These are phyloP conservation scores for Colletotrichum sp. DNA, from an alignment of 2,329 filamentous ascomycete species.

Conservation along the genomic window DNA sequence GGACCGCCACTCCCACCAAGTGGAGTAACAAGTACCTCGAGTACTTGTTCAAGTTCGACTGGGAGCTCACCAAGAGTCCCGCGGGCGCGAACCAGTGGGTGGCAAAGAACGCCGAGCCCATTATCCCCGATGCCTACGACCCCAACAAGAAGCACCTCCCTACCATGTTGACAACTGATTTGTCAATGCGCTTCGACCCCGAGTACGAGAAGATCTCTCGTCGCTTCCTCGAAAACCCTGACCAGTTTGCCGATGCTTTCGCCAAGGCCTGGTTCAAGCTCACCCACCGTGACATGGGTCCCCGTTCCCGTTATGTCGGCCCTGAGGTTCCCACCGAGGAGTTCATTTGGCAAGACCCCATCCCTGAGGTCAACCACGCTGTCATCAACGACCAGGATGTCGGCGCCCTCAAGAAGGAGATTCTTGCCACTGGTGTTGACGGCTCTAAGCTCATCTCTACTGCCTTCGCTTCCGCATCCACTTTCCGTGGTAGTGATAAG, in stretches of 20 bases:
- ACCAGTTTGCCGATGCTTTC: slow-evolving; percentile 73
- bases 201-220: slow-evolving; percentile 79
- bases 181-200: slow-evolving; percentile 74
- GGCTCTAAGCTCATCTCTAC: slow-evolving; percentile 66
- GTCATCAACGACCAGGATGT: slow-evolving; percentile 67
- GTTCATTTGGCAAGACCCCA: slow-evolving; percentile 77
- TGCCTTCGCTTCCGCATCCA: slow-evolving; percentile 74
- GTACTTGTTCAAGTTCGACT: slow-evolving; percentile 80
- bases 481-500: slow-evolving; percentile 79
- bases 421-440: slow-evolving; percentile 65
- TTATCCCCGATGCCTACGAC: slow-evolving; percentile 77
- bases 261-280: slow-evolving; percentile 84
- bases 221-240: slow-evolving; percentile 71
- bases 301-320: slow-evolving; percentile 72
- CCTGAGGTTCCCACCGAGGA: slow-evolving; percentile 75
- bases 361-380: slow-evolving; percentile 67
- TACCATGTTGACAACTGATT: slow-evolving; percentile 77
- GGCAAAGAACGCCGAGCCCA: slow-evolving; percentile 68
- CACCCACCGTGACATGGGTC: slow-evolving; percentile 80
- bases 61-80: slow-evolving; percentile 77
- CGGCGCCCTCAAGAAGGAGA: slow-evolving; percentile 68
- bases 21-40: slow-evolving; percentile 76
- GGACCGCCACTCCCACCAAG: slow-evolving; percentile 79
- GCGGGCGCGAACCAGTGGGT: slow-evolving; percentile 80
- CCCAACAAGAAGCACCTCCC: slow-evolving; percentile 73